Percentiles rank a stretch among this genome's conserved stretches.
Evolutionary conservation across 805 yeast species (phyloP).

Genomic region (Nakazawaea ishiwadae): DNA sequence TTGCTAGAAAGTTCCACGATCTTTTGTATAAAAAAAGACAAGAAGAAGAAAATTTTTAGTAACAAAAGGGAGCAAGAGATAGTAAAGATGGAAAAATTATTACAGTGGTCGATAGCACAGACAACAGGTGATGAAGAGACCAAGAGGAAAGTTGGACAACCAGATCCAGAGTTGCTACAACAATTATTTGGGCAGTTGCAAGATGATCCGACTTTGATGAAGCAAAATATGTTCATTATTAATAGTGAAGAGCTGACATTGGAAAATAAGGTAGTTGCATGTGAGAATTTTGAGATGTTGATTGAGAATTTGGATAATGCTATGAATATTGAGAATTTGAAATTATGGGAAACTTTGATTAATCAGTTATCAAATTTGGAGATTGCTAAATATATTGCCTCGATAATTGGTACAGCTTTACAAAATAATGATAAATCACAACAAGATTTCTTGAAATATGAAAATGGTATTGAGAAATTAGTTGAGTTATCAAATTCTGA

Average conservation of each 20-base stretch:
- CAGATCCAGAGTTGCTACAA: slow-evolving; percentile 75
- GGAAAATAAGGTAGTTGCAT: slow-evolving; percentile 67
- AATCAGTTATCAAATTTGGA: slow-evolving; percentile 31
- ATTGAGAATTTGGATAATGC: slow-evolving; percentile 94
- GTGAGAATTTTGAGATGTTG: slow-evolving; percentile 90
- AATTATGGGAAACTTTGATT: slow-evolving; percentile 75
- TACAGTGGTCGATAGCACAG: slow-evolving; percentile 89
- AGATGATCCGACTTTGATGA: slow-evolving; percentile 90
- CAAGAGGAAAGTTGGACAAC: slow-evolving; percentile 54
- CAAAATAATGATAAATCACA: slow-evolving; percentile 86
- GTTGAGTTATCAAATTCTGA: slow-evolving; percentile 28
- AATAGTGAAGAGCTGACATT: slow-evolving; percentile 50
- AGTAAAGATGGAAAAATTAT: slow-evolving; percentile 73
- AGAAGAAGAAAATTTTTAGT: background rate
- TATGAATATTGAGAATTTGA: slow-evolving; percentile 78
- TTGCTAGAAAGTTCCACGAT: background rate
- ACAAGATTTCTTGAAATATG: slow-evolving; percentile 52
- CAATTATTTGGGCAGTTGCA: slow-evolving; percentile 68
- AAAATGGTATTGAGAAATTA: slow-evolving; percentile 36
- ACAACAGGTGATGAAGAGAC: slow-evolving; percentile 71
- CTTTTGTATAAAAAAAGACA: background rate
- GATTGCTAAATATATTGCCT: slow-evolving; percentile 57
- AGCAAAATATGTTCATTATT: slow-evolving; percentile 61
- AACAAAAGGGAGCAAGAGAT: background rate
- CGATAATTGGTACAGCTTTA: slow-evolving; percentile 84